Conservation (phyloP, 441 rosid species). For the Iberis amara region DNA sequence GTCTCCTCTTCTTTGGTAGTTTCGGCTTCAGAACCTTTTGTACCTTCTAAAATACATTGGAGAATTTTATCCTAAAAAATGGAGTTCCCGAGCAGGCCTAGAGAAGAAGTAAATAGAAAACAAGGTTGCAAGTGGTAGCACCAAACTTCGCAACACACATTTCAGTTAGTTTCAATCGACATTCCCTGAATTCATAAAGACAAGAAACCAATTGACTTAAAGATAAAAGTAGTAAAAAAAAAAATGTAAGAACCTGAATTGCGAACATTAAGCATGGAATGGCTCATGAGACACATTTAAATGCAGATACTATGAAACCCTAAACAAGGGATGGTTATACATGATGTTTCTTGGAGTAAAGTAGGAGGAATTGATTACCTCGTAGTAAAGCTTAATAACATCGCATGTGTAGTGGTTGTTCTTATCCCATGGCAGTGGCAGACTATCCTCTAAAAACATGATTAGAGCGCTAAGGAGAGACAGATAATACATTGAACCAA, state of each 20-base stretch:
- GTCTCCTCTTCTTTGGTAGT: slow-evolving; percentile 41
- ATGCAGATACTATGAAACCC: neutral
- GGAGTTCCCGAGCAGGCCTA: slow-evolving; percentile 56
- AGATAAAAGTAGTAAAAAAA: too few species aligned
- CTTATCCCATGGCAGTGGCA: slow-evolving; percentile 74
- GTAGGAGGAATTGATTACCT: slow-evolving; percentile 40
- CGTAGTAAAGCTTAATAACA: slow-evolving; percentile 70
- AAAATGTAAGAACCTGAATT: too few species aligned
- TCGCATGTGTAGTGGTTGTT: slow-evolving; percentile 61
- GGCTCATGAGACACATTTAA: slow-evolving; percentile 1
- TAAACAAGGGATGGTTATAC: neutral
- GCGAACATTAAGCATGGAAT: too few species aligned
- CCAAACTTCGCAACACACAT: slow-evolving; percentile 1
- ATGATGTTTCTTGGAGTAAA: neutral
- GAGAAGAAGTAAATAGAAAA: slow-evolving; percentile 14
- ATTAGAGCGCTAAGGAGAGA: slow-evolving; percentile 50
- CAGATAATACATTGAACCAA: slow-evolving; percentile 11
- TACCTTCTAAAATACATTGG: slow-evolving; percentile 64
- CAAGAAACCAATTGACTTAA: too few species aligned
- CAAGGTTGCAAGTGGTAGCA: slow-evolving; percentile 5
- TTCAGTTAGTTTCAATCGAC: neutral
- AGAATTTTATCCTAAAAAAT: slow-evolving; percentile 50
- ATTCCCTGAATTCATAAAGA: too few species aligned
- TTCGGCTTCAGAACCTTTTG: slow-evolving; percentile 62
- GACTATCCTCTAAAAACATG: slow-evolving; percentile 76